Evolutionary conservation across 306 rosid species (phyloP).

Genomic region (Phaseolus lunatus): DNA sequence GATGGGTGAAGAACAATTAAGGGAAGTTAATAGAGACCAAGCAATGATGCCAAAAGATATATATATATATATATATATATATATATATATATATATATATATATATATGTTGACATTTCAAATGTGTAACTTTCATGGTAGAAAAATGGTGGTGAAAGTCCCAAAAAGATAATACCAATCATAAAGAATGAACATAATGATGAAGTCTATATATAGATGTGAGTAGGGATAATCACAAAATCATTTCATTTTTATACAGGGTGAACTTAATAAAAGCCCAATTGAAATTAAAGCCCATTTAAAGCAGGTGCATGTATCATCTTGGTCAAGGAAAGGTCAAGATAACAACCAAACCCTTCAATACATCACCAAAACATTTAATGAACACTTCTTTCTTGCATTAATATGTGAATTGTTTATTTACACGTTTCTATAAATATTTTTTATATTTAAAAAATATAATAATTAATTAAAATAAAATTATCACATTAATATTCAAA

Average conservation of each 20-base stretch:
- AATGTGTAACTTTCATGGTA: not conserved
- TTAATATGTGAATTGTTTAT: too few species aligned
- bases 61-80: too few species aligned
- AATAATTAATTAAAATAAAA: not conserved
- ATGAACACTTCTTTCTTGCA: too few species aligned
- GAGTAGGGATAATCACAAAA: not conserved
- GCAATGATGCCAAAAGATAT: conserved; percentile 46
- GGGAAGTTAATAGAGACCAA: conserved; percentile 21
- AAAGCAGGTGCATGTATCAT: not conserved
- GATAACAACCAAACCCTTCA: too few species aligned
- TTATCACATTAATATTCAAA: too few species aligned
- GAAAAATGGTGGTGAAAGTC: conserved; percentile 18
- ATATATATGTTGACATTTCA: not conserved
- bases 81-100: too few species aligned
- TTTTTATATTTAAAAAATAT: too few species aligned
- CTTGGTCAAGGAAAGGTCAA: too few species aligned
- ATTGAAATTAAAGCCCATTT: not conserved
- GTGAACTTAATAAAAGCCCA: not conserved
- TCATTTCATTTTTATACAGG: not conserved
- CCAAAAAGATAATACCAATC: not conserved
- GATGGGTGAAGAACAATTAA: conserved; percentile 34
- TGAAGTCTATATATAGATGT: not conserved
- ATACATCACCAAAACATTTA: not conserved
- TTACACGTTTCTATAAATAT: too few species aligned
- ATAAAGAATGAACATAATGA: conserved; percentile 7